phyloP scores from a whole-genome alignment of 257 asterid genomes.

The Agastache rugosa region DNA sequence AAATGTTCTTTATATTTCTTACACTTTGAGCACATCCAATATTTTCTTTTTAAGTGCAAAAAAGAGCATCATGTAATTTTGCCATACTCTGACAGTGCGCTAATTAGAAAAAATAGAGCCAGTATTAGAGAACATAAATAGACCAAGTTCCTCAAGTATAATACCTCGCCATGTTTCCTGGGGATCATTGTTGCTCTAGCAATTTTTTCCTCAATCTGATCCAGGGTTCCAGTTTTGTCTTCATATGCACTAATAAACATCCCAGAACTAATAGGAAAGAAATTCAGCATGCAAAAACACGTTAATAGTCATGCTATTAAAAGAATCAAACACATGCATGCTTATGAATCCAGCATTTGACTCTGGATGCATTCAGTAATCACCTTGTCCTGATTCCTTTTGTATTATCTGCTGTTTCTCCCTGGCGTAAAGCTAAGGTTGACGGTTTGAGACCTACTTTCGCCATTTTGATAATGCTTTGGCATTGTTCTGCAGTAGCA shows the following conservation, averaged over 20 bases:
- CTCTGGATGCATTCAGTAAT: constrained; percentile 34
- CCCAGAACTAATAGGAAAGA: constrained; percentile 66
- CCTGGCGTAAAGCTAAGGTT: constrained; percentile 75
- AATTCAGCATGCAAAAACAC: constrained; percentile 14
- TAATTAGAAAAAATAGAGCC: not conserved
- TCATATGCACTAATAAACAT: constrained; percentile 81
- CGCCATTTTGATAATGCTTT: constrained; percentile 63
- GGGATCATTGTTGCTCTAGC: constrained; percentile 85
- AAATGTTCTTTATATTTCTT: not conserved
- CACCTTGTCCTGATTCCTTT: constrained; percentile 96
- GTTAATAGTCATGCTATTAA: not conserved
- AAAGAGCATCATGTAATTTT: not conserved
- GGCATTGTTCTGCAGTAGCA: constrained; percentile 86
- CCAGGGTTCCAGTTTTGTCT: constrained; percentile 79
- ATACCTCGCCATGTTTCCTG: constrained; percentile 82
- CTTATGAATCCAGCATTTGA: constrained; percentile 23
- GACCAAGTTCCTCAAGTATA: not conserved
- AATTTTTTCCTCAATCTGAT: constrained; percentile 74
- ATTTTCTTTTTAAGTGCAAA: constrained; percentile 7
- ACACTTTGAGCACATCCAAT: not conserved
- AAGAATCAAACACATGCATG: constrained; percentile 18
- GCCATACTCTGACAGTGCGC: constrained; percentile 7
- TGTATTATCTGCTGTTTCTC: constrained; percentile 84
- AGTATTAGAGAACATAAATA: constrained; percentile 7
- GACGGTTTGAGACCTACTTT: constrained; percentile 71